Evolutionary conservation across 805 yeast genomes (phyloP).

Genomic region (Candida awuae): DNA sequence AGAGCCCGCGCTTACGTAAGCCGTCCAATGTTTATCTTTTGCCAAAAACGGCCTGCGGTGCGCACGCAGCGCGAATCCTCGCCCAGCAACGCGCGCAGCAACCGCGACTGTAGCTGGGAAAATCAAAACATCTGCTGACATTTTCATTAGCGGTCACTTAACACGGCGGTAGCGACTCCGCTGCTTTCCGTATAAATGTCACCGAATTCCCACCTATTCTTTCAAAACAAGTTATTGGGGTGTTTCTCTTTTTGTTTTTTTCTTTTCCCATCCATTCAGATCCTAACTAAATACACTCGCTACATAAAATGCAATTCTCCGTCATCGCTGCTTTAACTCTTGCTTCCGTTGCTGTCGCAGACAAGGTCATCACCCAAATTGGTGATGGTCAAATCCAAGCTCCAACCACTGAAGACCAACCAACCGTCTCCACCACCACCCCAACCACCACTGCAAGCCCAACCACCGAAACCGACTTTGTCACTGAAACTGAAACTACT

Average conservation of each 20-base stretch:
- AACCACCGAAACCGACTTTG: slow-evolving; percentile 7
- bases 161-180: too few species aligned
- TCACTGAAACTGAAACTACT: slow-evolving; percentile 12
- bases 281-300: slow-evolving; percentile 1
- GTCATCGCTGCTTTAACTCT: slow-evolving; percentile 21
- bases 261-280: slow-evolving; percentile 1
- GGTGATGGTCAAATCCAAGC: slow-evolving; percentile 57
- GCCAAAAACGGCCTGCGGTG: too few species aligned
- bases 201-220: background rate
- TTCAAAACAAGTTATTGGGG: too few species aligned
- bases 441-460: slow-evolving; percentile 4
- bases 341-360: slow-evolving; percentile 29
- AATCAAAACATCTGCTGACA: background rate
- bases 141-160: too few species aligned
- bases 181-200: too few species aligned
- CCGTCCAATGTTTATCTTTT: too few species aligned
- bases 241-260: slow-evolving; percentile 3
- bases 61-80: too few species aligned
- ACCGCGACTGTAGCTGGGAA: too few species aligned
- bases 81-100: too few species aligned
- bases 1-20: too few species aligned
- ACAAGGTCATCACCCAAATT: slow-evolving; percentile 42
- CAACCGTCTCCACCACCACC: slow-evolving; percentile 9
- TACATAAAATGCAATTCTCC: slow-evolving; percentile 19
- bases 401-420: slow-evolving; percentile 15